Base-by-base conservation (phyloP, 169 alveolate genomes). In the Plasmodium fragile region DNA sequence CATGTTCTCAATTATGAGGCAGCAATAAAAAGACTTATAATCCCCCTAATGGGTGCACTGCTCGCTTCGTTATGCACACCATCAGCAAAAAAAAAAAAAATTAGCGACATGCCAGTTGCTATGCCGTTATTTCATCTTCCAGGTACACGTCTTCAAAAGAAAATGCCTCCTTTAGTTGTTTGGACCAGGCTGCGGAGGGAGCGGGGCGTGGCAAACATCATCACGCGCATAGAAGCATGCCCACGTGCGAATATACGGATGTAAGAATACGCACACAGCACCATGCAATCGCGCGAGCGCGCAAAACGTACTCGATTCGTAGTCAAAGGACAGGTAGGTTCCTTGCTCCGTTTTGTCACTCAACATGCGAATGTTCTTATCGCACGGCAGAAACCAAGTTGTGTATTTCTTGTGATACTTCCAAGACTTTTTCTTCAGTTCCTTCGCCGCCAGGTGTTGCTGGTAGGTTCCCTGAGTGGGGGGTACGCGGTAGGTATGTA, bases 391-490 rank as follows among this genome's bases (percentile, higher is more conserved):
- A 79, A 93, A 92, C 97, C 97, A 95, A n/a, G 95, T 49, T 55
- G 70, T 71, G 53, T 93, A 93, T 52, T 94, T 91, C 45, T 78
- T 89, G 92, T 95, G 97, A 72, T 82, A 93, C 34, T 96, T 92
- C 97, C 97, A 95, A 13, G 95, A 87, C 71, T 92, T 65, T 25
- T 89, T 82, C 53, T 75, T 81, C 59, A 95, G 77, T 78, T 95
- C 96, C 55, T 71, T 82, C 41, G 95, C 95, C 2, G 97, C 97
- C 72, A 95, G 71, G 52, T 93, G 92, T 69, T 95, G 97, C 45
- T 81, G 93, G 36, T 92, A 71, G 7, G 96, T 94, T 18, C 93
- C 93, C 96, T 95, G 43, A 45, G 11, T 16, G 34, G 45, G 78
- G 78, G 22, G 45, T 6, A 45, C 34, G 70, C 39, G 75, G 28